Evolutionary conservation across 495 filamentous ascomycete species (phyloP).

Genomic region (Geoglossum glabrum): DNA sequence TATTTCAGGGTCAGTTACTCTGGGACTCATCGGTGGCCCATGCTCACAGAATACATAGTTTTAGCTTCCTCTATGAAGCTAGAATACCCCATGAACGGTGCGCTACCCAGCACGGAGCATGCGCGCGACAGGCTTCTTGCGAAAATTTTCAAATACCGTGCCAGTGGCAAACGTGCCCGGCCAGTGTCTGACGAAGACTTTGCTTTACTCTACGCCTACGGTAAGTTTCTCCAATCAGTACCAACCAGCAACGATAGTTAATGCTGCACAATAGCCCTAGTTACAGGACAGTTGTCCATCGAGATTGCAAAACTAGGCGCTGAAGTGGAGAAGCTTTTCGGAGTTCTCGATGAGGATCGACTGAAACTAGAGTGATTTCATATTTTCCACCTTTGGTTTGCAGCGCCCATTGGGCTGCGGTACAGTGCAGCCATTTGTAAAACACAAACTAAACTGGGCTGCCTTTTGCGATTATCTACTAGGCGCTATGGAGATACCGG

Average conservation of each 20-base stretch:
- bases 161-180: conserved; percentile 31
- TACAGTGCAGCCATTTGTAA: background rate
- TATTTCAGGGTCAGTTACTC: conserved; percentile 47
- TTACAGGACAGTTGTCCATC: conserved; percentile 44
- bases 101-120: conserved; percentile 61
- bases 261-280: conserved; percentile 34
- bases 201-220: conserved; percentile 52
- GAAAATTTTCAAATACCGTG: conserved; percentile 66
- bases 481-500: too few relatives aligned
- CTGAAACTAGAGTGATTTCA: conserved; percentile 28
- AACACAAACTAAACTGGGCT: background rate
- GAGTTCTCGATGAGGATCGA: conserved; percentile 52
- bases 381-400: background rate
- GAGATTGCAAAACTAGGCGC: conserved; percentile 50
- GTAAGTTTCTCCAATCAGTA: conserved; percentile 23
- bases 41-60: conserved; percentile 27
- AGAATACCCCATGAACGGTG: conserved; percentile 78
- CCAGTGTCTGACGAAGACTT: conserved; percentile 45
- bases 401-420: too few relatives aligned
- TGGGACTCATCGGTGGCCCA: background rate
- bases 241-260: conserved; percentile 12
- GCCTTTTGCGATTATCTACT: background rate
- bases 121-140: conserved; percentile 69
- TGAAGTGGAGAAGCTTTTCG: conserved; percentile 54
- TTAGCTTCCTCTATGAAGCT: conserved; percentile 83